Conservation (phyloP, 2,329 filamentous ascomycete genomes). For the Laburnicola sp. region DNA sequence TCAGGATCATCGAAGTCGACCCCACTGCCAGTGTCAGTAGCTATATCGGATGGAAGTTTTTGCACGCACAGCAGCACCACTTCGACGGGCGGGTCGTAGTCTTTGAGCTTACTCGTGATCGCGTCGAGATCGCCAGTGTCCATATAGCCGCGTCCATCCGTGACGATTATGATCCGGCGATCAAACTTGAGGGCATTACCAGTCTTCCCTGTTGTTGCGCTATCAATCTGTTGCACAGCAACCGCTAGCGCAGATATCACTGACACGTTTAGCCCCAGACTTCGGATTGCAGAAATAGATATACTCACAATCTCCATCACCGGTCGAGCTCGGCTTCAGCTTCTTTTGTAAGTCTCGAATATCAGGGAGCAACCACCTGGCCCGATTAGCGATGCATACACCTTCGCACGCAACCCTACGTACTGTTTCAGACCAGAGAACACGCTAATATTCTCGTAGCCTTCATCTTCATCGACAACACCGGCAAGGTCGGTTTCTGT, state of each 20-base stretch:
- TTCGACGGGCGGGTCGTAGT: conserved; percentile 67
- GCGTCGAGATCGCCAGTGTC: conserved; percentile 71
- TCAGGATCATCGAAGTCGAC: conserved; percentile 92
- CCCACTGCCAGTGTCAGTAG: conserved; percentile 59
- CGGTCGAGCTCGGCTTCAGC: conserved; percentile 69
- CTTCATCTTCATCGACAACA: conserved; percentile 65
- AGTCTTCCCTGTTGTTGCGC: conserved; percentile 73
- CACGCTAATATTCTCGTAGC: conserved; percentile 80
- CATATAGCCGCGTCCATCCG: conserved; percentile 74
- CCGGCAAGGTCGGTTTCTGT: conserved; percentile 34
- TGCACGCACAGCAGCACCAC: conserved; percentile 72
- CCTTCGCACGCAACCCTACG: neutral
- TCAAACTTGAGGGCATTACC: conserved; percentile 43
- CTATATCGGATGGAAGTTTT: neutral
- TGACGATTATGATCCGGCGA: conserved; percentile 72
- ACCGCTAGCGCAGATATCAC: conserved; percentile 82
- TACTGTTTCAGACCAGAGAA: conserved; percentile 67
- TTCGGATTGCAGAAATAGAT: neutral
- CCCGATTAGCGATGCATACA: conserved; percentile 8
- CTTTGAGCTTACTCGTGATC: conserved; percentile 74
- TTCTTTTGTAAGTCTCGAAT: conserved; percentile 65
- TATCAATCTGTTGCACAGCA: conserved; percentile 87
- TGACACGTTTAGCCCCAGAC: conserved; percentile 33
- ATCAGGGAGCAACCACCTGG: conserved; percentile 66
- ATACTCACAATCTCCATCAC: conserved; percentile 69